Percentiles rank a stretch among this genome's conserved stretches.
phyloP scores from a whole-genome alignment of 495 filamentous ascomycete genomes.

The Pseudoneurospora amorphoporcata region DNA sequence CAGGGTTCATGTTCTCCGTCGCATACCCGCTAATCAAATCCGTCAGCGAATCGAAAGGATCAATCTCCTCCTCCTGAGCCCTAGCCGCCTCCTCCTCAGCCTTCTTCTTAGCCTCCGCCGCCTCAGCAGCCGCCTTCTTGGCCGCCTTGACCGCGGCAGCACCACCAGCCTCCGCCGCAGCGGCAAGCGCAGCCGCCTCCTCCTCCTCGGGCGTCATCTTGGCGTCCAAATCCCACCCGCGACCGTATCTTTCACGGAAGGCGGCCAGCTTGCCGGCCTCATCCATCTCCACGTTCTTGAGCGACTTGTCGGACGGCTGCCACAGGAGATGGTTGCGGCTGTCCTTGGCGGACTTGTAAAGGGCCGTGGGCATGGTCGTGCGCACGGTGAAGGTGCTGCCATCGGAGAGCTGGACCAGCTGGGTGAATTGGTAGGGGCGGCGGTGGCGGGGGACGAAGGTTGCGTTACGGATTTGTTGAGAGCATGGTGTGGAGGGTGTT shows the following conservation, averaged over 20 bases:
- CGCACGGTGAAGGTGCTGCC: conserved; percentile 78
- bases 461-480: conserved; percentile 56
- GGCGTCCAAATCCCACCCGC: conserved; percentile 55
- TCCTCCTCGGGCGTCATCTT: conserved; percentile 4
- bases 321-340: conserved; percentile 78
- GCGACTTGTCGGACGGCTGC: conserved; percentile 70
- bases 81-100: conserved; percentile 13
- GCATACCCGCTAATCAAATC: conserved; percentile 63
- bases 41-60: conserved; percentile 44
- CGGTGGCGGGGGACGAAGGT: conserved; percentile 80
- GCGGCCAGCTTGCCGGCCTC: conserved; percentile 84
- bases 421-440: conserved; percentile 92
- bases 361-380: conserved; percentile 70
- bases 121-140: conserved; percentile 10
- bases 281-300: conserved; percentile 85
- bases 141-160: conserved; percentile 6
- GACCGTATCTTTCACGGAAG: conserved; percentile 75
- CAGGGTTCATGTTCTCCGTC: conserved; percentile 17
- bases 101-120: conserved; percentile 14
- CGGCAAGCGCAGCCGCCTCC: conserved; percentile 8
- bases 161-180: conserved; percentile 14
- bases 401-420: conserved; percentile 90
- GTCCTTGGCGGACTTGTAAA: conserved; percentile 74
- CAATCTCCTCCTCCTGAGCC: conserved; percentile 7
- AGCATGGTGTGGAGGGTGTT: conserved; percentile 13